Base-by-base conservation (phyloP, 306 rosid species). In the Mimosa bimucronata region DNA sequence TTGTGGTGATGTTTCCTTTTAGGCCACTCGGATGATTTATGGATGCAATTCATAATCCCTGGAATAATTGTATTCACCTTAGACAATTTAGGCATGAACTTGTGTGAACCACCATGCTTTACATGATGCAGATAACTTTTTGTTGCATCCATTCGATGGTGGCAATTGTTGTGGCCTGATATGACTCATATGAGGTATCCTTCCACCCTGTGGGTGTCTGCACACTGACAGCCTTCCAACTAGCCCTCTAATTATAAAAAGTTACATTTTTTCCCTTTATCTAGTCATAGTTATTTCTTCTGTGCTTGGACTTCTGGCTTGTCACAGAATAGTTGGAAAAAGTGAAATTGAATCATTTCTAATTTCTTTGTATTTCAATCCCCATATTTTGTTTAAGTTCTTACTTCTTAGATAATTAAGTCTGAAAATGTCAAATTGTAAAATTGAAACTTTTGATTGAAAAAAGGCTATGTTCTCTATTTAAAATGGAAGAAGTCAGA, bases 91-190 rank as follows among this genome's bases (percentile, higher is more conserved):
- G 78, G 82, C 77, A 5, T 79, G 82, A 55, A 70, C 19, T 73
- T 14, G 77, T 53, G 79, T 62, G 76, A 70, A 75, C 70, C 79
- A 16, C 70, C 74, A 67, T 67, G 81, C 84, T 71, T 80, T 78
- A 66, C 75, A 40, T 77, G 83, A 83, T 78, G 86, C 80, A 53
- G 81, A 81, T 65, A 81, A 81, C 53, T 53, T 82, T 60, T 76
- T 84, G 83, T 83, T 81, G 82, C 75, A 58, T 77, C 76, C 82
- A 38, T 79, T 82, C 46, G 85, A 78, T 76, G 82, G 82, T 83
- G 83, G 77, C 85, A 69, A 41, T 58, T 77, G 76, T 79, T 84
- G 75, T 84, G 81, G 74, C 81, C 75, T 71, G 75, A 77, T 45
- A 61, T 70, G 83, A 57, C 73, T 71, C 71, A 75, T 53, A 52